phyloP scores from a whole-genome alignment of 2,329 filamentous ascomycete genomes.

The Corynespora cassiicola region DNA sequence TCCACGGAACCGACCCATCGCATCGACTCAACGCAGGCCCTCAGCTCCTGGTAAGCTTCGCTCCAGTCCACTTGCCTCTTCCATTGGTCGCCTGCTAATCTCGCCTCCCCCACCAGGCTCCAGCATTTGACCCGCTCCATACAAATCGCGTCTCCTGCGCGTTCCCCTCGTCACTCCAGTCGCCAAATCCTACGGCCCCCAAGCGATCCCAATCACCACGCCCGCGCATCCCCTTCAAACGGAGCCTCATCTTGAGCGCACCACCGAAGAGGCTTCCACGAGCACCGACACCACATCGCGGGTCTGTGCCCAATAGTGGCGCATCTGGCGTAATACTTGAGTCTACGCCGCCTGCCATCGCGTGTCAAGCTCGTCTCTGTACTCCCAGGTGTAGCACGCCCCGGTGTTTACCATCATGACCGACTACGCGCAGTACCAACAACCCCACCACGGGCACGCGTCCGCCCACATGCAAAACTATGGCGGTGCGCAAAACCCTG shows the following conservation, averaged over 20 bases:
- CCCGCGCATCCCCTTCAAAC: conserved; percentile 16
- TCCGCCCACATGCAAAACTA: conserved; percentile 50
- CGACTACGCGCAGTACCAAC: conserved; percentile 58
- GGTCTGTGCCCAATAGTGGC: conserved; percentile 40
- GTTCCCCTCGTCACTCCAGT: conserved; percentile 22
- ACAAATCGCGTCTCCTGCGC: conserved; percentile 34
- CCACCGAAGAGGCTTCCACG: conserved; percentile 22
- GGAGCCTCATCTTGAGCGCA: conserved; percentile 21
- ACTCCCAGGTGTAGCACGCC: conserved; percentile 28
- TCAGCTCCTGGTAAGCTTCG: conserved; percentile 29
- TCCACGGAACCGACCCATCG: conserved; percentile 20
- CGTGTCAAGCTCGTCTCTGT: conserved; percentile 30
- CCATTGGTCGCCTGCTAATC: conserved; percentile 39
- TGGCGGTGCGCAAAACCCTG: conserved; percentile 42
- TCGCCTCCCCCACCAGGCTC: conserved; percentile 40
- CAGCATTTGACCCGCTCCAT: conserved; percentile 33
- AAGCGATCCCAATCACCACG: conserved; percentile 35
- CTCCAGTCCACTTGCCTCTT: conserved; percentile 25
- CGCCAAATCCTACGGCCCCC: conserved; percentile 21
- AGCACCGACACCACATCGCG: conserved; percentile 19
- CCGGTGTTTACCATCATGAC: conserved; percentile 42
- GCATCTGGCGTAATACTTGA: conserved; percentile 38
- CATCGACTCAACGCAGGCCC: conserved; percentile 22
- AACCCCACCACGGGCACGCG: conserved; percentile 53
- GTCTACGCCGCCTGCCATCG: conserved; percentile 30